These are phyloP conservation scores for Cyberlindnera amylophila DNA, from an alignment of 805 yeast genomes.

Conservation along the genomic window DNA sequence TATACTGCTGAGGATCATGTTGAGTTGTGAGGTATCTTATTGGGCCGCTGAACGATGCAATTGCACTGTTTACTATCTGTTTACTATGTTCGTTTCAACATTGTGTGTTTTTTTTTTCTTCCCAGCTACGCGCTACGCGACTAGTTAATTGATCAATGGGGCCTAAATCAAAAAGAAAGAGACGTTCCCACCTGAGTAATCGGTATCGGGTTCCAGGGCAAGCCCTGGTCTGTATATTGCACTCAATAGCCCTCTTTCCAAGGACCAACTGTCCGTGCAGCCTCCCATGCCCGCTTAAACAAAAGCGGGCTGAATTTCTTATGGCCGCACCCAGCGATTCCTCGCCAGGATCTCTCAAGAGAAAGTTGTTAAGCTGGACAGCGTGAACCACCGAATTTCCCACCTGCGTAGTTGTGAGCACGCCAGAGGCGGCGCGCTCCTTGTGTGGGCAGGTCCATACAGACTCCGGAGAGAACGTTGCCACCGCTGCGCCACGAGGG, in stretches of 20 bases:
- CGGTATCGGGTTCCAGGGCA: conserved; percentile 53
- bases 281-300: conserved; percentile 45
- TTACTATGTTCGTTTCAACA: too few species aligned
- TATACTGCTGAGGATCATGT: conserved; percentile 69
- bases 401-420: conserved; percentile 34
- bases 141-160: too few species aligned
- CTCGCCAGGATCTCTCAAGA: conserved; percentile 60
- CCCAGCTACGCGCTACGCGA: too few species aligned
- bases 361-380: conserved; percentile 36
- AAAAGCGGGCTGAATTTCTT: conserved; percentile 39
- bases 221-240: conserved; percentile 51
- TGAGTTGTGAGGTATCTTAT: too few species aligned
- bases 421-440: too few species aligned
- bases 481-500: conserved; percentile 25
- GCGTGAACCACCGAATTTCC: conserved; percentile 65
- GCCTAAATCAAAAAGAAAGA: conserved; percentile 7
- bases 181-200: conserved; percentile 47
- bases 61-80: too few species aligned
- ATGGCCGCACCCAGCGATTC: conserved; percentile 56
- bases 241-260: conserved; percentile 44
- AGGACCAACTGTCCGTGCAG: conserved; percentile 54
- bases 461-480: conserved; percentile 25
- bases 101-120: too few species aligned
- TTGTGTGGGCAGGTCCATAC: conserved; percentile 31
- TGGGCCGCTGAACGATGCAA: too few species aligned